These are phyloP conservation scores for Actinomortierella ambigua DNA, from an alignment of 371 early-diverging fungal species.

Conservation along the genomic window DNA sequence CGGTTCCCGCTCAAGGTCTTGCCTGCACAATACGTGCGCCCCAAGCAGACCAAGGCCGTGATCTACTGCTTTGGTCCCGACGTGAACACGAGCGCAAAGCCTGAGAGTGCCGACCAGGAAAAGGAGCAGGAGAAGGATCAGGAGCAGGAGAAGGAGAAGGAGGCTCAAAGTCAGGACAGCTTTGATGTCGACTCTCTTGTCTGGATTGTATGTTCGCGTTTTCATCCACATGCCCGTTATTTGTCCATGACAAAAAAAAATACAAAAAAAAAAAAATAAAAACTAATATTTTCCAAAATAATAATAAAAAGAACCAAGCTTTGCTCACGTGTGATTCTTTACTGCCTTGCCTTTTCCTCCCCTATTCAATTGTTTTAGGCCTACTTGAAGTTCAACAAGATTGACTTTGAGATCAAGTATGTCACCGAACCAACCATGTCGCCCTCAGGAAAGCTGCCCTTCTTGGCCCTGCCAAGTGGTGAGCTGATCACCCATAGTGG, in stretches of 20 bases:
- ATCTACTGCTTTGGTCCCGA: conserved; percentile 38
- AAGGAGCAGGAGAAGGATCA: conserved; percentile 1
- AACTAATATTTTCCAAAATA: no score
- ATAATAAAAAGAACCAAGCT: not conserved
- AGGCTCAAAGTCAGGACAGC: conserved; percentile 17
- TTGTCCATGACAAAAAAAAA: no score
- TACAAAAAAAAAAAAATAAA: no score
- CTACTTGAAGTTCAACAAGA: conserved; percentile 39
- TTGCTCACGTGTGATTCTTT: not conserved
- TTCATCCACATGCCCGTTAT: not conserved
- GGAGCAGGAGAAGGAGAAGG: conserved; percentile 2
- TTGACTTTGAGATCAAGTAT: conserved; percentile 34
- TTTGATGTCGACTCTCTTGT: conserved; percentile 46
- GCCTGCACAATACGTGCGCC: conserved; percentile 33
- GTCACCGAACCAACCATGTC: conserved; percentile 44
- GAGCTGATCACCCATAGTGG: conserved; percentile 27
- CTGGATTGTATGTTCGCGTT: conserved; percentile 31
- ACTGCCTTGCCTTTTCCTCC: not conserved
- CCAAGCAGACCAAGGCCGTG: conserved; percentile 22
- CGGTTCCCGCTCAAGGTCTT: conserved; percentile 36
- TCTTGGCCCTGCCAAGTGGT: conserved; percentile 33
- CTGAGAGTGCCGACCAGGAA: not conserved
- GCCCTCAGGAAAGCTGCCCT: conserved; percentile 40
- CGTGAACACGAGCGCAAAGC: conserved; percentile 8
- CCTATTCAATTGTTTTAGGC: conserved; percentile 6